Evolutionary conservation across 164 flowering plant genomes (phyloP).

Genomic region (Dillenia suffruticosa): DNA sequence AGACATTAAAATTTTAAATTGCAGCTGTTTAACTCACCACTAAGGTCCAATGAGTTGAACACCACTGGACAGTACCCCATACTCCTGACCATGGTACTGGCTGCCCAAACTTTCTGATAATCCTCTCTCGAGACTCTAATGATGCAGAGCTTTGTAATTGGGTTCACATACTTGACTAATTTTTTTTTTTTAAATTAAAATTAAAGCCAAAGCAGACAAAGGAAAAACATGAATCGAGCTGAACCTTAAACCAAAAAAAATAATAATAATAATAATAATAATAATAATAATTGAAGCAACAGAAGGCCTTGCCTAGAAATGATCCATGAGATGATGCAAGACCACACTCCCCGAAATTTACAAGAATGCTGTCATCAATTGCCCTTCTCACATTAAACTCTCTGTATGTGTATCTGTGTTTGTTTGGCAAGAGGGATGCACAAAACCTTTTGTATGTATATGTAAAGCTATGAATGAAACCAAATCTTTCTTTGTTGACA

Average conservation of each 20-base stretch:
- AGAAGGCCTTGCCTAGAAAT: slow-evolving; percentile 47
- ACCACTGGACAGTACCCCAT: slow-evolving; percentile 69
- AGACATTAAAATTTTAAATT: background rate
- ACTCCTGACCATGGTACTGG: slow-evolving; percentile 76
- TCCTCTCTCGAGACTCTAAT: slow-evolving; percentile 71
- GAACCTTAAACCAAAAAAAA: background rate
- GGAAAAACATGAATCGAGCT: background rate
- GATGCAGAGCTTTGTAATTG: slow-evolving; percentile 76
- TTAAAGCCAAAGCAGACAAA: background rate
- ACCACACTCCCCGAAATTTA: slow-evolving; percentile 92
- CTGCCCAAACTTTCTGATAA: slow-evolving; percentile 71
- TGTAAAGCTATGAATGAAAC: too few relatives aligned
- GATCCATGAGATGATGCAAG: slow-evolving; percentile 73
- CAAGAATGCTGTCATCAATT: slow-evolving; percentile 71
- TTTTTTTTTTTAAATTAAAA: too few relatives aligned
- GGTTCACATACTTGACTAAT: slow-evolving; percentile 93
- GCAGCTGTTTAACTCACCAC: slow-evolving; percentile 51
- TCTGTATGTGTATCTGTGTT: too few relatives aligned
- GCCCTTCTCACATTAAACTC: slow-evolving; percentile 55
- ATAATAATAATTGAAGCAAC: too few relatives aligned
- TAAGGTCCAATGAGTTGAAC: slow-evolving; percentile 65
- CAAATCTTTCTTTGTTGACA: too few relatives aligned
- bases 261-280: too few relatives aligned
- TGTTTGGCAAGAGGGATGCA: too few relatives aligned
- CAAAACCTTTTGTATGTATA: too few relatives aligned